Percentiles rank a stretch among this genome's conserved stretches.
phyloP scores from a whole-genome alignment of 108 stramenopile genomes.

The Fistulifera pelliculosa region DNA sequence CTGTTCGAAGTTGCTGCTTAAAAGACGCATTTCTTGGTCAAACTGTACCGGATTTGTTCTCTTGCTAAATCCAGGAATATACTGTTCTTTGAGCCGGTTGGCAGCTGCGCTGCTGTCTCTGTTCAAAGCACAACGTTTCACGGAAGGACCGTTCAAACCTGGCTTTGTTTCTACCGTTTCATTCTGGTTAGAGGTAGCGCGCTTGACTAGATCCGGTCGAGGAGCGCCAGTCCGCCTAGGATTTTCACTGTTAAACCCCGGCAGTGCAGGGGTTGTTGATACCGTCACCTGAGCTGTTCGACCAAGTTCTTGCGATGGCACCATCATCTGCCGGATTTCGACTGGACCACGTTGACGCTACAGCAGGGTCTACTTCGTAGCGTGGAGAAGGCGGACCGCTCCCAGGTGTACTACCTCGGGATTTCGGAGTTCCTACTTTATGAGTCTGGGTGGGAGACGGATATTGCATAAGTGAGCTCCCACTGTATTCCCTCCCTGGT shows the following conservation, averaged over 20 bases:
- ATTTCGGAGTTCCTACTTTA: background rate
- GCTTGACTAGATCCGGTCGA: conserved; percentile 66
- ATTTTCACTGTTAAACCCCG: background rate
- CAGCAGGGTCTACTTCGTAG: conserved; percentile 23
- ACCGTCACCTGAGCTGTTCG: background rate
- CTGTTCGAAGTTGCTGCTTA: conserved; percentile 41
- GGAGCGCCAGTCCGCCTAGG: conserved; percentile 1
- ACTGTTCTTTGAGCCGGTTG: conserved; percentile 57
- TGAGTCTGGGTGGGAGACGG: background rate
- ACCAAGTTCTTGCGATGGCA: conserved; percentile 6
- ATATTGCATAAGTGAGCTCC: too few relatives aligned
- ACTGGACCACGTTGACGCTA: conserved; percentile 10
- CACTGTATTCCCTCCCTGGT: background rate
- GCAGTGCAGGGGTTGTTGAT: background rate
- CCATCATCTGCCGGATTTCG: too few relatives aligned
- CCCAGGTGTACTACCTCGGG: background rate
- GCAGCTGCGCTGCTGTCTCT: conserved; percentile 62
- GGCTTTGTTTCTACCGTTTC: conserved; percentile 62
- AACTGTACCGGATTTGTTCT: conserved; percentile 15
- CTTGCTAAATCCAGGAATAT: conserved; percentile 25
- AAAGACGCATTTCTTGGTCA: conserved; percentile 43
- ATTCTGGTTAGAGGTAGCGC: conserved; percentile 74
- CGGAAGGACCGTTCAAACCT: conserved; percentile 21
- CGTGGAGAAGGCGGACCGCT: background rate
- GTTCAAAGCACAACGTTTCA: conserved; percentile 65